Evolutionary conservation across 2,329 filamentous ascomycete species (phyloP), one percentile per base, ranked within the genome.

Genomic region (Ophiostoma ips): DNA sequence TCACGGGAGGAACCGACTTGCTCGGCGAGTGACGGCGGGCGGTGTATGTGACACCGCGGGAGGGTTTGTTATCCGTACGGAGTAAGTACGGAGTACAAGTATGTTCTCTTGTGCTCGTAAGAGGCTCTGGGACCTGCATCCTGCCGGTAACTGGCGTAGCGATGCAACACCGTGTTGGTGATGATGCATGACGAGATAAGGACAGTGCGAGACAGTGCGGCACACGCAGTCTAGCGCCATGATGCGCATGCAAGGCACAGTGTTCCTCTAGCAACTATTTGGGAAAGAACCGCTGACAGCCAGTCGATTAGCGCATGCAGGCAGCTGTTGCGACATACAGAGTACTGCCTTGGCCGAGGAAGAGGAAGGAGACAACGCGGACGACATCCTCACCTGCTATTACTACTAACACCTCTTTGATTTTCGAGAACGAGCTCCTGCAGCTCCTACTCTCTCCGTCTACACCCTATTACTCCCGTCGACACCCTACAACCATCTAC

Each of bases 211-310:
- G 31, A 34, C 5, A 15, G 31, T 7, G 9, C 5, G 5, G 3
- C 52, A 37, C 49, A 53, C 49, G 30, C 44, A 38, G 21, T 8
- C 21, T 51, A 46, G 52, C 49, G 30, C 46, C 13, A 35, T n/a
- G n/a, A n/a, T n/a, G n/a, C n/a, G n/a, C n/a, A n/a, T 41, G 35
- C 7, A 34, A 34, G 34, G 34, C 34, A 36, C 34, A 21, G 11
- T 51, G 50, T 52, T 52, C 31, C 50, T 52, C 47, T 19, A 50
- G 51, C 51, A 52, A 52, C 51, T 43, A 28, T 33, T 24, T 5
- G 34, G 16, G 41, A 35, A 24, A 41, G 19, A n/a, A 11, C 19
- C 37, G 18, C 28, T 34, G 35, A 18, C 44, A 46, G 41, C 46
- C 50, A 46, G 13, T 37, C 28, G 49, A 35, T 13, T 36, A 36